Evolutionary conservation across 2,329 filamentous ascomycete genomes (phyloP).

Genomic region (Nannizzia gypsea): DNA sequence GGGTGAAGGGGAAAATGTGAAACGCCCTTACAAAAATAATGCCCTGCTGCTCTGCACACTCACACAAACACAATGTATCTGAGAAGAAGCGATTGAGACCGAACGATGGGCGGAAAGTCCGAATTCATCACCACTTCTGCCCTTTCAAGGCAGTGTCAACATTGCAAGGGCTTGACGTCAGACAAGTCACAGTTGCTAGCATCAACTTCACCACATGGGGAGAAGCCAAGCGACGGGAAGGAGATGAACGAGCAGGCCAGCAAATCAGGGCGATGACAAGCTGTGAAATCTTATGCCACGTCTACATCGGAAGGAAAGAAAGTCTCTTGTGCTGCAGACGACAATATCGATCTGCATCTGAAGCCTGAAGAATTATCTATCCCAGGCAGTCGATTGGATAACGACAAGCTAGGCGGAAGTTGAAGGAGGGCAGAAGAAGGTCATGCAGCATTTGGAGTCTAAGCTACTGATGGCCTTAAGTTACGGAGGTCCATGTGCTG

Average conservation of each 20-base stretch:
- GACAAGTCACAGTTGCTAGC: neutral
- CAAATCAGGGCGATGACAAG: neutral
- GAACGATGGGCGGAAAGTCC: neutral
- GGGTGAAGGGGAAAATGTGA: neutral
- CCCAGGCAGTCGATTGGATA: neutral
- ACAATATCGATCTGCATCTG: neutral
- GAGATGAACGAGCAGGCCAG: neutral
- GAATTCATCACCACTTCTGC: neutral
- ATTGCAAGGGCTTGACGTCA: neutral
- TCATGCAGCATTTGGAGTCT: neutral
- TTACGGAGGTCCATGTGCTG: constrained; percentile 1
- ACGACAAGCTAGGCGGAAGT: neutral
- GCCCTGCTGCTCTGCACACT: neutral
- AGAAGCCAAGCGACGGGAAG: constrained; percentile 2
- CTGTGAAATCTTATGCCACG: neutral
- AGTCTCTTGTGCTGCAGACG: neutral
- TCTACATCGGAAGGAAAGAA: neutral
- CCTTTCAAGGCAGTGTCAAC: neutral
- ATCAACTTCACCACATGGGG: neutral
- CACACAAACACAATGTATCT: neutral
- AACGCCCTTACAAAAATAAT: neutral
- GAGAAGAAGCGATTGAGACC: neutral
- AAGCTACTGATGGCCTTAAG: neutral
- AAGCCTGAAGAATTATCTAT: constrained; percentile 2
- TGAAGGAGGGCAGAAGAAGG: neutral